Conservation (phyloP, 345 rosid species). For the Pugionium cornutum region DNA sequence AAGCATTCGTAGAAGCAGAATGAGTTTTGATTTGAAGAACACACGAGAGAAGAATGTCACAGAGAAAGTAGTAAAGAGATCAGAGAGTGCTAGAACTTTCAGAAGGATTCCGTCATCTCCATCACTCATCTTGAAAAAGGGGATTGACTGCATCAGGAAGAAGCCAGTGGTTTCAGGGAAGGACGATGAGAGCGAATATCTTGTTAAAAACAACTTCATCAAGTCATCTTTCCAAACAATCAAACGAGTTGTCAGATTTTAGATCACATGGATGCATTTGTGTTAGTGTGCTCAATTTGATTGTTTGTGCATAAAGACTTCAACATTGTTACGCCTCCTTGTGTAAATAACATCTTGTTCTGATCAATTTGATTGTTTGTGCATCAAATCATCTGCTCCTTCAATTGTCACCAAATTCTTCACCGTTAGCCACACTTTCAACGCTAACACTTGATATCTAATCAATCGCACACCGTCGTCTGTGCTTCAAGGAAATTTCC, state of each 20-base stretch:
- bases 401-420: too few relatives aligned
- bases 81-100: conserved; percentile 81
- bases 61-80: conserved; percentile 59
- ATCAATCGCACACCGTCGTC: too few relatives aligned
- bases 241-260: conserved; percentile 65
- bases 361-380: neutral
- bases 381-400: too few relatives aligned
- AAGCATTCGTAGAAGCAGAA: conserved; percentile 37
- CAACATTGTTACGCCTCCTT: conserved; percentile 23
- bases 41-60: conserved; percentile 47
- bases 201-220: conserved; percentile 63
- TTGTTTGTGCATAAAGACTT: conserved; percentile 29
- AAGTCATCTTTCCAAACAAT: conserved; percentile 70
- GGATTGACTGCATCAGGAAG: conserved; percentile 83
- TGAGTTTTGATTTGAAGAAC: conserved; percentile 46
- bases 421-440: too few relatives aligned
- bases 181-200: conserved; percentile 54
- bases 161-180: conserved; percentile 63
- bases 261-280: conserved; percentile 16
- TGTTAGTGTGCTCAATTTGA: conserved; percentile 23
- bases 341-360: conserved; percentile 57
- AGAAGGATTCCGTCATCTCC: conserved; percentile 91
- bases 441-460: too few relatives aligned
- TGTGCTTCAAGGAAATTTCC: too few relatives aligned
- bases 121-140: conserved; percentile 76